A percentile compares a stretch with the other conserved stretches of the same genome.
These are phyloP conservation scores for Skeletonema tropicum DNA, from an alignment of 108 stramenopile genomes.

Conservation along the genomic window DNA sequence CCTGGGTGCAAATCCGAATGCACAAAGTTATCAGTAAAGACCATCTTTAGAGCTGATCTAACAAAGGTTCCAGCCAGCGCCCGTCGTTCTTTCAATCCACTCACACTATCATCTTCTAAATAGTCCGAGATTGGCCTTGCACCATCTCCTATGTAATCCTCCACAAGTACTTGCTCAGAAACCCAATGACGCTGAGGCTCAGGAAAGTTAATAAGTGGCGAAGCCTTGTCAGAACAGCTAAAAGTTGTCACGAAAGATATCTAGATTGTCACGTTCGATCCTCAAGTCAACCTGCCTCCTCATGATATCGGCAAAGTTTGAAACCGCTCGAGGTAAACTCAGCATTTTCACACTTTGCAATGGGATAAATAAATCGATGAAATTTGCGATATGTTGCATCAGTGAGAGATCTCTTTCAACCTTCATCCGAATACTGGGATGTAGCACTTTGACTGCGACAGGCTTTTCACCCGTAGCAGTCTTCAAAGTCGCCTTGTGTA, in stretches of 20 bases:
- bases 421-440: slow-evolving; percentile 63
- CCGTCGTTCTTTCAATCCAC: slow-evolving; percentile 58
- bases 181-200: slow-evolving; percentile 67
- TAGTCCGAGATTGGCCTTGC: slow-evolving; percentile 70
- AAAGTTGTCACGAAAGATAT: slow-evolving; percentile 72
- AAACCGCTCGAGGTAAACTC: slow-evolving; percentile 73
- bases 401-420: slow-evolving; percentile 78
- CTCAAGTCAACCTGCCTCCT: slow-evolving; percentile 79
- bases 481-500: slow-evolving; percentile 68
- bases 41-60: slow-evolving; percentile 91
- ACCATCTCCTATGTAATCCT: slow-evolving; percentile 67
- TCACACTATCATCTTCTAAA: slow-evolving; percentile 61
- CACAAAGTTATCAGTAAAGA: slow-evolving; percentile 75
- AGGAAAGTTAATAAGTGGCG: slow-evolving; percentile 61
- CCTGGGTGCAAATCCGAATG: slow-evolving; percentile 87
- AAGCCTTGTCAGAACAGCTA: slow-evolving; percentile 36
- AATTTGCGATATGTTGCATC: slow-evolving; percentile 67
- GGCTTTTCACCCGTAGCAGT: not conserved
- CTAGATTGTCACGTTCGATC: slow-evolving; percentile 72
- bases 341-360: slow-evolving; percentile 64
- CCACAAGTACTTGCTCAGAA: slow-evolving; percentile 65
- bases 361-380: slow-evolving; percentile 62
- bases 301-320: slow-evolving; percentile 74
- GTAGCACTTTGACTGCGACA: slow-evolving; percentile 88
- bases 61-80: slow-evolving; percentile 77